These are phyloP conservation scores for Tylopilus subfusipes DNA, from an alignment of 768 basidiomycete species.

Conservation along the genomic window DNA sequence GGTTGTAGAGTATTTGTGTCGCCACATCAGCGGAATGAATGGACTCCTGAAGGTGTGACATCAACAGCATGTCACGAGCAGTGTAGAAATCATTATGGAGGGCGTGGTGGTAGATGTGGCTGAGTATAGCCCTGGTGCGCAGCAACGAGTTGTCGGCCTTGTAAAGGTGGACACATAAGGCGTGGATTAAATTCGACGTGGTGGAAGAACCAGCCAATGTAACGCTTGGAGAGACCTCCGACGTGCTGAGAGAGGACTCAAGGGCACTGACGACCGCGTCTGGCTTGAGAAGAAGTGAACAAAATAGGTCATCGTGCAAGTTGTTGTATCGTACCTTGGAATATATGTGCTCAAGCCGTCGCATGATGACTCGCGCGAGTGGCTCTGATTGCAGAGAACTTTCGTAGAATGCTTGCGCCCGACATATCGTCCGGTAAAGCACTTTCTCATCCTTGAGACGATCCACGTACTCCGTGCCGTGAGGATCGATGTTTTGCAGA, in stretches of 20 bases:
- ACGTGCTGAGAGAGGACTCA: slow-evolving; percentile 61
- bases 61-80: slow-evolving; percentile 95
- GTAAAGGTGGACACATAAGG: slow-evolving; percentile 90
- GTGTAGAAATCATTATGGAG: slow-evolving; percentile 96
- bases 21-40: slow-evolving; percentile 94
- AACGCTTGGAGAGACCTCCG: slow-evolving; percentile 60
- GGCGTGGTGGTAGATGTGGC: slow-evolving; percentile 96
- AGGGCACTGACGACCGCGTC: slow-evolving; percentile 89
- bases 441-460: slow-evolving; percentile 94
- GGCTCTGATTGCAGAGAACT: slow-evolving; percentile 72
- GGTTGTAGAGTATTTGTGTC: slow-evolving; percentile 97
- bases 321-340: slow-evolving; percentile 64
- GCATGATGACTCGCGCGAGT: slow-evolving; percentile 85
- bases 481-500: slow-evolving; percentile 96
- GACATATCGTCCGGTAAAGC: slow-evolving; percentile 90
- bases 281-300: slow-evolving; percentile 52
- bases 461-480: slow-evolving; percentile 98
- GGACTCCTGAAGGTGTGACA: slow-evolving; percentile 98
- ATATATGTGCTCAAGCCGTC: slow-evolving; percentile 96
- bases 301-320: neutral
- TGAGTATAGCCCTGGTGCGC: slow-evolving; percentile 94
- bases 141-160: slow-evolving; percentile 86
- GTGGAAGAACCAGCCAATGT: slow-evolving; percentile 51
- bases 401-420: slow-evolving; percentile 90
- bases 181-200: slow-evolving; percentile 79